Base-by-base conservation (phyloP, 176 grass and related monocot genomes). In the Alloteropsis semialata region DNA sequence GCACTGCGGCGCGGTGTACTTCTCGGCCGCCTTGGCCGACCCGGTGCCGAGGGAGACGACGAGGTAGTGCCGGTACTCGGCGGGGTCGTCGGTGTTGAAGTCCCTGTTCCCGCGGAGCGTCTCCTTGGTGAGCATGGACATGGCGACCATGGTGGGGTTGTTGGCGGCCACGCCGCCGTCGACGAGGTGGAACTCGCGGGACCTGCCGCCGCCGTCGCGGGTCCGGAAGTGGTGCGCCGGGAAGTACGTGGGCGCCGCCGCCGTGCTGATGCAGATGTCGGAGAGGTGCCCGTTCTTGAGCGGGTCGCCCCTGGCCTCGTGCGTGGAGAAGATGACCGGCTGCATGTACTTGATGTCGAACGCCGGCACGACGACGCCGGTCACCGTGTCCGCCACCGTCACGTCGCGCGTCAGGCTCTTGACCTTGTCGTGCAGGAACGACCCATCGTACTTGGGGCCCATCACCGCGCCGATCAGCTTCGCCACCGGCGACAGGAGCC, bases 241-340 rank as follows among this genome's bases (percentile, higher is more conserved):
- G 54, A 94, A 83, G 63, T 89, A 94, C 1, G 89, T 94, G 0
- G 89, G 92, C 59, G 87, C 92, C 19, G 92, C 89, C 13, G 92
- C 84, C 12, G 92, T 94, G 75, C 89, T 84, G 83, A 94, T 36
- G 34, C 34, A 36, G 34, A 36, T 36, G 34, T 36, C 34, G 34
- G 34, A 36, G 34, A 36, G 34, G 34, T 36, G 34, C 34, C 34
- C 34, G 34, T 36, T 36, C 34, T 36, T 36, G 34, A 36, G 34
- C 34, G 34, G 34, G 3, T 36, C 34, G 34, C 2, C 34, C 34
- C 34, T 36, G 34, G 34, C 34, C 34, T 36, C 34, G 34, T 3
- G 5, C 3, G 34, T 36, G 34, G 34, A 36, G 34, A 36, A 36
- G 34, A 36, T 36, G 34, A 36, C 34, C 34, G 34, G 34, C 34